Evolutionary conservation across 1,284 basidiomycete genomes (phyloP), one percentile per base, ranked within the genome.

Genomic region (Ustilago hordei): DNA sequence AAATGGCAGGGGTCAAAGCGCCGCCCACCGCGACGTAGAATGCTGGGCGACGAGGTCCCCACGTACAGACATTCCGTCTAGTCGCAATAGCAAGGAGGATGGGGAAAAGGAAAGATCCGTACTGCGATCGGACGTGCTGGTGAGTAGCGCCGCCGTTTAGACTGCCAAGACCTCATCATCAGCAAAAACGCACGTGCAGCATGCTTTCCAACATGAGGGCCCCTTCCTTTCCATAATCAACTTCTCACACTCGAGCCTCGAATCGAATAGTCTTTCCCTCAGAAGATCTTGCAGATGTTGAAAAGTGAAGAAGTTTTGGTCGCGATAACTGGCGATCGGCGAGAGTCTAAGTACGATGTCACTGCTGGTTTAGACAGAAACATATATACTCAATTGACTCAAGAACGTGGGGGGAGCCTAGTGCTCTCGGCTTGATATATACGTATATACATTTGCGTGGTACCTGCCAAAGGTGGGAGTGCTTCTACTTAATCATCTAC

Each of bases 1-100:
- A 62, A n/a, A 48, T 13, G 28, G 45, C 8, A 6, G n/a, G 36
- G 60, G 34, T 55, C 60, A 55, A 55, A 62, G 60, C 60, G 19
- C 15, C 31, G 32, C 28, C 47, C 31, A 31, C 47, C 11, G 31
- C 8, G 15, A 8, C 45, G 45, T 28, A 48, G 45, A 48, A 41
- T 41, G 39, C 23, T 28, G 23, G 23, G 23, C 23, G 23, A 28
- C 23, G 23, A 28, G 23, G 23, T 28, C 23, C 23, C 23, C 23
- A 3, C 23, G 23, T 28, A 3, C 23, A 28, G 23, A 28, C 23
- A 28, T 28, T 28, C 3, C 2, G 23, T 28, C 23, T 28, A 28
- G 23, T 28, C 23, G 23, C 23, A 28, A 28, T 28, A 28, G 23
- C 3, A 28, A 28, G 23, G 23, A 28, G 23, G 23, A 28, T 38